These are phyloP conservation scores for Chloranthus sessilifolius DNA, from an alignment of 164 flowering plant species.

Conservation along the genomic window DNA sequence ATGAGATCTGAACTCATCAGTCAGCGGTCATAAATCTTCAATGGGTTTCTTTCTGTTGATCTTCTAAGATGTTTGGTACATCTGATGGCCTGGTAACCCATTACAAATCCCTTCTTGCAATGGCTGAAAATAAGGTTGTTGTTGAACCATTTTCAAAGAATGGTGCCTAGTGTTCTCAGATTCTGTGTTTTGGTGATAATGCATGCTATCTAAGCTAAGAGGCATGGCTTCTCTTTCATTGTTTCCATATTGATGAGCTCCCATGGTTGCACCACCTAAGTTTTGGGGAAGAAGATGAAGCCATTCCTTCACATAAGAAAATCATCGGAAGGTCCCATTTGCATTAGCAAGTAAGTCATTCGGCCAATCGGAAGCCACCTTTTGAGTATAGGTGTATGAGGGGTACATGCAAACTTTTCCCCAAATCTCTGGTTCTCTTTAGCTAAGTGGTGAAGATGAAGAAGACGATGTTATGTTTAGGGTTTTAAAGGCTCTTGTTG, in stretches of 20 bases:
- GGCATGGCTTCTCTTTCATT: slow-evolving; percentile 52
- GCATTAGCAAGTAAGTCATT: too few relatives aligned
- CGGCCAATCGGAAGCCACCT: too few relatives aligned
- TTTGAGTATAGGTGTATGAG: too few relatives aligned
- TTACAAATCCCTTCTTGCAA: slow-evolving; percentile 20
- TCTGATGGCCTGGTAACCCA: slow-evolving; percentile 25
- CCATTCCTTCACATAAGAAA: slow-evolving; percentile 37
- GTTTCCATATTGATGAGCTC: slow-evolving; percentile 32
- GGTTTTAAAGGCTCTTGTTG: too few relatives aligned
- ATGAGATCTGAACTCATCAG: too few relatives aligned
- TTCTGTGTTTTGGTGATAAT: slow-evolving; percentile 42
- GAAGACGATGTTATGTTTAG: too few relatives aligned
- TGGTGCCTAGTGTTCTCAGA: slow-evolving; percentile 30
- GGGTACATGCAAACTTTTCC: too few relatives aligned
- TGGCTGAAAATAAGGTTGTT: slow-evolving; percentile 31
- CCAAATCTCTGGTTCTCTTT: too few relatives aligned
- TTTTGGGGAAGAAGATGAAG: slow-evolving; percentile 54
- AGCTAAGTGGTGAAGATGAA: too few relatives aligned
- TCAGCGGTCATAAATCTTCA: too few relatives aligned
- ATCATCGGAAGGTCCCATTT: too few relatives aligned
- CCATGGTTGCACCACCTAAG: slow-evolving; percentile 68
- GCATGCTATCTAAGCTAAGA: slow-evolving; percentile 71
- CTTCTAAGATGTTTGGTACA: slow-evolving; percentile 31
- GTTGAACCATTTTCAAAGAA: slow-evolving; percentile 29
- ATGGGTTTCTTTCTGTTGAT: too few relatives aligned